phyloP scores from a whole-genome alignment of 768 basidiomycete genomes.

The Kwoniella dendrophila region DNA sequence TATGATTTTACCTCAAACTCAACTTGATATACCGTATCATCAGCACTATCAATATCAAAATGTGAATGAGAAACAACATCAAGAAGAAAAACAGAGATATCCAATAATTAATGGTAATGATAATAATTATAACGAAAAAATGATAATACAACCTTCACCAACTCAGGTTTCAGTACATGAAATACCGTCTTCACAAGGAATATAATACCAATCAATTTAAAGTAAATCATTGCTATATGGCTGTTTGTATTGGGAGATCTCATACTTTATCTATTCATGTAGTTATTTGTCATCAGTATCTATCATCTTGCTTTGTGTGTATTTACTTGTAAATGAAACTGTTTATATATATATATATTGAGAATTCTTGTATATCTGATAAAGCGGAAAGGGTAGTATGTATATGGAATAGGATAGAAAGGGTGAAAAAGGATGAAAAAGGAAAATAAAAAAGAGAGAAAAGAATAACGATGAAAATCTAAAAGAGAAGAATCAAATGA shows the following conservation, averaged over 20 bases:
- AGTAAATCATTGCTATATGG: background rate
- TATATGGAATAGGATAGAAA: too few relatives aligned
- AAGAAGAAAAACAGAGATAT: background rate
- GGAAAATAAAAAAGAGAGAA: background rate
- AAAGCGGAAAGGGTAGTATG: too few relatives aligned
- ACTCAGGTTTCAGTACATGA: slow-evolving; percentile 10
- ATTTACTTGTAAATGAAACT: too few relatives aligned
- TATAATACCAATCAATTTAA: background rate
- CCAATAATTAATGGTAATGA: background rate
- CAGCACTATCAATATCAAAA: background rate
- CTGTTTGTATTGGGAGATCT: background rate
- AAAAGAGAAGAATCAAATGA: background rate
- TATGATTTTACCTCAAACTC: background rate
- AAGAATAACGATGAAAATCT: background rate
- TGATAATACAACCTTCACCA: background rate
- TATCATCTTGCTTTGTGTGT: too few relatives aligned
- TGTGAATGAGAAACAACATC: background rate
- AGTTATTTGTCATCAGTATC: too few relatives aligned
- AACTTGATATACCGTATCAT: background rate
- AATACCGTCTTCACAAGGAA: background rate
- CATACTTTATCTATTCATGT: too few relatives aligned
- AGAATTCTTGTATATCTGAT: too few relatives aligned
- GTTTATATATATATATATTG: too few relatives aligned
- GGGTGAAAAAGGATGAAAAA: background rate
- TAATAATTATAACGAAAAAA: too few relatives aligned